Conservation (phyloP, 2,329 filamentous ascomycete species). For the Xylariaceae sp. region DNA sequence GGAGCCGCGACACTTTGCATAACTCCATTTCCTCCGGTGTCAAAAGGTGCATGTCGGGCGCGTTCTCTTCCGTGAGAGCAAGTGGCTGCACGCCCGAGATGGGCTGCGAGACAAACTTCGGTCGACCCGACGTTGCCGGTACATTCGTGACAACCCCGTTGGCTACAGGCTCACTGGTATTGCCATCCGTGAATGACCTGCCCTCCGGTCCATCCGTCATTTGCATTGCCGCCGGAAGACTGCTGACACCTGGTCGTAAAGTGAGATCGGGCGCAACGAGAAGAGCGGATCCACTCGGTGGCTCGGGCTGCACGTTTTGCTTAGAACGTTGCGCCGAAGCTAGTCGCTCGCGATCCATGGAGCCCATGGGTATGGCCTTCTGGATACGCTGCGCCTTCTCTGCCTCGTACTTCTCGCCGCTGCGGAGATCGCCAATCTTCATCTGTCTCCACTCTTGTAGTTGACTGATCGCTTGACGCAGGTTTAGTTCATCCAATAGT, state of each 20-base stretch:
- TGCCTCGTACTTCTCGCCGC: conserved; percentile 85
- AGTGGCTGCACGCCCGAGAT: conserved; percentile 60
- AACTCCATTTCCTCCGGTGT: conserved; percentile 79
- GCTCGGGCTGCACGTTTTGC: conserved; percentile 62
- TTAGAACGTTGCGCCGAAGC: conserved; percentile 65
- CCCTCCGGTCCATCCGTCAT: conserved; percentile 36
- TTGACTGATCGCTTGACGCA: conserved; percentile 83
- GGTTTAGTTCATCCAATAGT: conserved; percentile 82
- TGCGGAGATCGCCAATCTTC: conserved; percentile 76
- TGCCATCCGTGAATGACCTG: conserved; percentile 51
- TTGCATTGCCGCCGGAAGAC: conserved; percentile 23
- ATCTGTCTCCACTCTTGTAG: conserved; percentile 89
- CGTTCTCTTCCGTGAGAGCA: conserved; percentile 66
- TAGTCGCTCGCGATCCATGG: conserved; percentile 75
- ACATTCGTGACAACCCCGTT: conserved; percentile 38
- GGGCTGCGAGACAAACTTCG: conserved; percentile 49
- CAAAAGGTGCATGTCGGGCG: conserved; percentile 78
- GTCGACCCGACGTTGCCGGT: conserved; percentile 40
- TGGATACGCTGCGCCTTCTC: conserved; percentile 77
- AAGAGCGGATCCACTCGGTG: conserved; percentile 67
- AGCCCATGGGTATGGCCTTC: conserved; percentile 64
- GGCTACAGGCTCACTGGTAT: conserved; percentile 31
- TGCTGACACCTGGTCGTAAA: conserved; percentile 44
- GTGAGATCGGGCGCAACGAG: conserved; percentile 76
- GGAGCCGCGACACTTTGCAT: conserved; percentile 75